Evolutionary conservation across 192 early-diverging fungal species (phyloP).

Genomic region (Rhizoclosmatium globosum): DNA sequence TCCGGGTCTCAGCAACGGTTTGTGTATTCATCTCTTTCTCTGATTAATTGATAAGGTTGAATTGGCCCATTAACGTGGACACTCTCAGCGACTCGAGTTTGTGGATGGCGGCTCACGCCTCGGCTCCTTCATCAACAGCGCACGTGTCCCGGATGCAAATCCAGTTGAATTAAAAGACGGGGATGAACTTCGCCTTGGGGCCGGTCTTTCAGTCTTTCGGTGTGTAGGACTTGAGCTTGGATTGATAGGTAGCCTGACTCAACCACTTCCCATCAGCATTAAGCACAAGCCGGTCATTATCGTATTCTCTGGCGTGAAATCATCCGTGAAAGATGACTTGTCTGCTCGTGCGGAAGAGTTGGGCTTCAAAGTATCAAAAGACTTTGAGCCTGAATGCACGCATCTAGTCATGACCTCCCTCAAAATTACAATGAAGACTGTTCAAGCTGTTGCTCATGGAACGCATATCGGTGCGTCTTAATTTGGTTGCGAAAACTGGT

Average conservation of each 20-base stretch:
- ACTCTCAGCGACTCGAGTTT: not conserved
- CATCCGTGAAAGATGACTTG: not conserved
- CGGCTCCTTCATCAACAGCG: slow-evolving; percentile 19
- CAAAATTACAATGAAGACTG: slow-evolving; percentile 40
- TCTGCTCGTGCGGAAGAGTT: not conserved
- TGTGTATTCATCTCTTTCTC: too few relatives aligned
- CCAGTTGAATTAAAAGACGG: not conserved
- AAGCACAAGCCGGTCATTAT: not conserved
- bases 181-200: slow-evolving; percentile 18
- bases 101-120: slow-evolving; percentile 20
- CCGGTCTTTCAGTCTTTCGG: slow-evolving; percentile 1
- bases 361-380: slow-evolving; percentile 1
- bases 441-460: slow-evolving; percentile 26
- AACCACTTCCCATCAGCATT: not conserved
- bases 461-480: slow-evolving; percentile 14
- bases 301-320: slow-evolving; percentile 25
- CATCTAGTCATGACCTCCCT: slow-evolving; percentile 27
- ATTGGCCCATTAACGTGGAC: not conserved
- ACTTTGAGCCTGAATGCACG: slow-evolving; percentile 8
- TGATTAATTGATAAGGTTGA: not conserved
- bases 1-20: not conserved
- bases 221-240: not conserved
- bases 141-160: not conserved
- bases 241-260: not conserved
- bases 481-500: not conserved